Evolutionary conservation across 306 rosid species (phyloP).

Genomic region (Gleditsia sinensis): DNA sequence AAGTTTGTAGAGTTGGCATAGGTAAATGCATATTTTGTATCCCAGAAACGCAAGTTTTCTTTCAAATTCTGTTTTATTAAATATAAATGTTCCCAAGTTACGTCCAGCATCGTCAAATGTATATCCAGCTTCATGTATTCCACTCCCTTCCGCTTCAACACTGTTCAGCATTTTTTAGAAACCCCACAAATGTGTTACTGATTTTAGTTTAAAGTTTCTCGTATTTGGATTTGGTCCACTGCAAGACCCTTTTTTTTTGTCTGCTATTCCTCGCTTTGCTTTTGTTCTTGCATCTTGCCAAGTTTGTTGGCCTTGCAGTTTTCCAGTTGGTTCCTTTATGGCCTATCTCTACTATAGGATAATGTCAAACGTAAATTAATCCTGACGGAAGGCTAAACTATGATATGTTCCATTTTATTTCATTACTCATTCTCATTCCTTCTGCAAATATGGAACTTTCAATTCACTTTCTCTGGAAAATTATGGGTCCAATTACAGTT

Average conservation of each 20-base stretch:
- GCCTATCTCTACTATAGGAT: too few species aligned
- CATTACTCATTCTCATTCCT: too few species aligned
- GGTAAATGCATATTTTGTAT: slow-evolving; percentile 49
- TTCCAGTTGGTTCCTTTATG: too few species aligned
- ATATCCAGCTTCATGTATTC: slow-evolving; percentile 15
- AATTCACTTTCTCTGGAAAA: too few species aligned
- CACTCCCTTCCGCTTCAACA: not conserved
- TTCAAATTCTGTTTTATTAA: slow-evolving; percentile 19
- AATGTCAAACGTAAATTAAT: too few species aligned
- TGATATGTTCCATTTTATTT: too few species aligned
- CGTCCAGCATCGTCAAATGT: slow-evolving; percentile 23
- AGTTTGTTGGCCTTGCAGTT: too few species aligned
- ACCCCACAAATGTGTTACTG: not conserved
- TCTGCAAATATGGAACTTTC: too few species aligned
- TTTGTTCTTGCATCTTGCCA: not conserved
- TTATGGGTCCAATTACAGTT: too few species aligned
- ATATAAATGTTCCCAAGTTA: not conserved
- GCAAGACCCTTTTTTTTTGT: not conserved
- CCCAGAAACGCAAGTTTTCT: slow-evolving; percentile 29
- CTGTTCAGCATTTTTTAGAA: slow-evolving; percentile 1
- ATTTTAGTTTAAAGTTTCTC: not conserved
- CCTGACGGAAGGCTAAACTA: too few species aligned
- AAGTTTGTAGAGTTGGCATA: slow-evolving; percentile 36
- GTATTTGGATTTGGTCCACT: not conserved
- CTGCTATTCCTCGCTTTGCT: not conserved